These are phyloP conservation scores for Neurospora sp. DNA, from an alignment of 495 filamentous ascomycete genomes.

Conservation along the genomic window DNA sequence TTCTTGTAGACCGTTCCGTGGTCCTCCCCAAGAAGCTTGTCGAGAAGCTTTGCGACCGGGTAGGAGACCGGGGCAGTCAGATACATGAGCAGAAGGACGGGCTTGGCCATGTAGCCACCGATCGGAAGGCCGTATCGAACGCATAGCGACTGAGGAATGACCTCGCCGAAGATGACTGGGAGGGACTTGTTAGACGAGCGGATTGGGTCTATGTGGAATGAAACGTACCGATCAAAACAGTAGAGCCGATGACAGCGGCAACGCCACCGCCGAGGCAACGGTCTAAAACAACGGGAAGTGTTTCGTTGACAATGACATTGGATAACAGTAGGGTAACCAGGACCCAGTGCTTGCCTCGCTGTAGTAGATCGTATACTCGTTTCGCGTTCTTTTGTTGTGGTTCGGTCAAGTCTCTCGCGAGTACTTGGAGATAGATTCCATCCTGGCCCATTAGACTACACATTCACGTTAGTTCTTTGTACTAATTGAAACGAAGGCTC, in stretches of 20 bases:
- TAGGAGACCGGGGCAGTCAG: conserved; percentile 76
- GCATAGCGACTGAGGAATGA: conserved; percentile 91
- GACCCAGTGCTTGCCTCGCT: conserved; percentile 97
- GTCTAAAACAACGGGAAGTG: conserved; percentile 89
- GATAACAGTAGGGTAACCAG: conserved; percentile 86
- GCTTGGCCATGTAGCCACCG: conserved; percentile 85
- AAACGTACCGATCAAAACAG: conserved; percentile 75
- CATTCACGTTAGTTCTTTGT: background rate
- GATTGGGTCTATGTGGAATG: background rate
- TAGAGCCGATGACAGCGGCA: conserved; percentile 87
- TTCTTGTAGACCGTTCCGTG: conserved; percentile 96
- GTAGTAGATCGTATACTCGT: conserved; percentile 68
- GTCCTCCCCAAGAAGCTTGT: conserved; percentile 79
- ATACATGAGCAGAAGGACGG: conserved; percentile 86
- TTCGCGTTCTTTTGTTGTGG: conserved; percentile 72
- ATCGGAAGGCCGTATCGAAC: conserved; percentile 96
- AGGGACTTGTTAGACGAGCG: background rate
- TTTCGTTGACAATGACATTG: conserved; percentile 98
- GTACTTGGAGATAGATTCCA: conserved; percentile 94
- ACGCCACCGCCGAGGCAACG: conserved; percentile 88
- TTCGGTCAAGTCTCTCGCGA: conserved; percentile 64
- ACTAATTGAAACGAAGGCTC: background rate
- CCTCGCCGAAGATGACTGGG: conserved; percentile 91
- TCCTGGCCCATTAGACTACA: conserved; percentile 71
- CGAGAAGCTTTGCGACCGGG: conserved; percentile 83